Evolutionary conservation across 306 rosid species (phyloP), one percentile per base, ranked within the genome.

Genomic region (Pyrus betulifolia): DNA sequence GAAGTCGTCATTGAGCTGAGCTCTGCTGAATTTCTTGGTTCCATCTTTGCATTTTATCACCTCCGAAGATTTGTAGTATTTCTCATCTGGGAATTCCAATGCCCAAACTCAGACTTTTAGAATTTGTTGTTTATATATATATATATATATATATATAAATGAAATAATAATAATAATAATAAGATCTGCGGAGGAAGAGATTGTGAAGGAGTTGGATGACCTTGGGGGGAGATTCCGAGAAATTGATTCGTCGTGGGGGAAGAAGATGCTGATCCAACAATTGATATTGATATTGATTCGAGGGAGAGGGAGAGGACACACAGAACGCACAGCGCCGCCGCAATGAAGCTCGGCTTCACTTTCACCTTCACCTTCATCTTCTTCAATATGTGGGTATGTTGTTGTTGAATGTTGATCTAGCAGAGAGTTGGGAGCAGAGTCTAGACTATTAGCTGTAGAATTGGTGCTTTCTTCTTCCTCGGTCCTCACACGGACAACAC

Each of bases 1-100:
- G 84, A 83, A 96, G 78, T 96, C 88, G 30, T 96, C 99, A 67
- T 96, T 96, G 82, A 96, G 96, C 85, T 96, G 98, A 11, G 80
- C 79, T 76, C 80, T 87, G 83, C 74, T 83, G 87, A 96, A 96
- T 75, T 89, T 86, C 77, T 85, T 84, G 46, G 96, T 91, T 82
- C 99, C 98, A 35, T 92, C 96, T 83, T 77, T 89, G 79, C 99
- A 96, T 71, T 74, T 88, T 9, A 96, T 84, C 49, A 80, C 78
- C 82, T 88, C 93, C 33, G 88, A 88, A 74, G 92, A 86, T 71
- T 82, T 88, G 87, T 89, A 96, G 82, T 92, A 89, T 44, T 84
- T 73, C 28, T 88, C 89, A 88, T 96, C 99, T 89, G 87, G n/a
- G 22, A 28, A 46, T n/a, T 52, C 60, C 45, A 27, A 40, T 7